Evolutionary conservation across 1,284 basidiomycete genomes (phyloP).

Genomic region (Puccinia triticina): DNA sequence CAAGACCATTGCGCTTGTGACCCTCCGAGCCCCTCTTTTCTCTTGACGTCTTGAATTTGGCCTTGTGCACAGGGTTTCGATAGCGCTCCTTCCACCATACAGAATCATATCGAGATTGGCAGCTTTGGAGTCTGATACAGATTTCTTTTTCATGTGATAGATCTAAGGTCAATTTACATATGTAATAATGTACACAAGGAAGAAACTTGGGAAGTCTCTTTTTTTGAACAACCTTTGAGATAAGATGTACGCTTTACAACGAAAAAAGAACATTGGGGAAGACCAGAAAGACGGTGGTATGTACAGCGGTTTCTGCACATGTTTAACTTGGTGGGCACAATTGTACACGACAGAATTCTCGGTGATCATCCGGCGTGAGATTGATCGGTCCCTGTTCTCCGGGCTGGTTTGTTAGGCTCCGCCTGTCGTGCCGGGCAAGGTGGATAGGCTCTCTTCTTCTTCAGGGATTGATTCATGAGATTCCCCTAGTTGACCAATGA

Average conservation of each 20-base stretch:
- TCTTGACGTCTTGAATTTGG: background rate
- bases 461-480: background rate
- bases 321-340: background rate
- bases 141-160: background rate
- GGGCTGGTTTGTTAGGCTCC: background rate
- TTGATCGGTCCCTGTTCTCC: background rate
- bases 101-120: background rate
- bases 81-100: background rate
- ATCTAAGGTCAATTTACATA: background rate
- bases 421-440: background rate
- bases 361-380: slow-evolving; percentile 9
- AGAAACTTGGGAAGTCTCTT: background rate
- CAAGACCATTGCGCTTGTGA: no score
- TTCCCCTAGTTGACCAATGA: background rate
- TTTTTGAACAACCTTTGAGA: background rate
- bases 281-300: background rate
- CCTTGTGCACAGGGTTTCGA: background rate
- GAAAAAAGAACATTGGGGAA: background rate
- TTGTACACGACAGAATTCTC: background rate
- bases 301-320: background rate
- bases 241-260: no score
- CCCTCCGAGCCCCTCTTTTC: no score
- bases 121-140: background rate
- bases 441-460: no score
- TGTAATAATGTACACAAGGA: no score